Conservation (phyloP, 1,284 basidiomycete species). For the Peniophora sp. region DNA sequence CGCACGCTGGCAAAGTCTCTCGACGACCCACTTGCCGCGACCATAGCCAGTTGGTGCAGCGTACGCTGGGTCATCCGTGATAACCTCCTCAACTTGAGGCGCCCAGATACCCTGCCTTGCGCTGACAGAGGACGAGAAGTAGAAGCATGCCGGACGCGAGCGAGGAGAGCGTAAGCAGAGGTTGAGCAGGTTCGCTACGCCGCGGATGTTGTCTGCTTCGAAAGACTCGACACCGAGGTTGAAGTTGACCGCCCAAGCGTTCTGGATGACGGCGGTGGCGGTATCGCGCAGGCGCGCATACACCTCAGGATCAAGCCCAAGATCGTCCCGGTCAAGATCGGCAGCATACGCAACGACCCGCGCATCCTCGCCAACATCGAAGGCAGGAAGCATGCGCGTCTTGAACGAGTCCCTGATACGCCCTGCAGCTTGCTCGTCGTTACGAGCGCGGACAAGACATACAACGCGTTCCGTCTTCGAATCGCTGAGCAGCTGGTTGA, state of each 20-base stretch:
- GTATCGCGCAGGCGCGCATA: constrained; percentile 18
- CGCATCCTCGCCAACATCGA: constrained; percentile 2
- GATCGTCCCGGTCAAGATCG: constrained; percentile 28
- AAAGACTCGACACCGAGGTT: constrained; percentile 37
- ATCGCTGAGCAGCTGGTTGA: constrained; percentile 34
- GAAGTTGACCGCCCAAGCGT: constrained; percentile 43
- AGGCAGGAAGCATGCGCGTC: constrained; percentile 12
- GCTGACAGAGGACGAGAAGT: constrained; percentile 6
- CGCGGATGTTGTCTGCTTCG: constrained; percentile 38
- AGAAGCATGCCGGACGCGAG: constrained; percentile 19
- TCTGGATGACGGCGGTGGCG: constrained; percentile 44
- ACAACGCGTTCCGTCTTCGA: constrained; percentile 32
- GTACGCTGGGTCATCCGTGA: constrained; percentile 25
- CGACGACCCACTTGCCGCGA: constrained; percentile 53
- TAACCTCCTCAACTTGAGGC: constrained; percentile 22
- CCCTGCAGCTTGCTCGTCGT: constrained; percentile 26
- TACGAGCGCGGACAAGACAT: constrained; percentile 43
- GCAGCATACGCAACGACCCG: constrained; percentile 35
- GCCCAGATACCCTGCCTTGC: too few species aligned
- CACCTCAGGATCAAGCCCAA: constrained; percentile 31
- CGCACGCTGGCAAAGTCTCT: constrained; percentile 42
- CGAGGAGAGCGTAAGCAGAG: constrained; percentile 36
- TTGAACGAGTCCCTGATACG: constrained; percentile 29
- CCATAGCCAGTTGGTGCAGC: constrained; percentile 49
- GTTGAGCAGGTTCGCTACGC: constrained; percentile 46